A percentile compares a stretch with the other conserved stretches of the same genome.
Evolutionary conservation across 495 filamentous ascomycete genomes (phyloP).

Genomic region (Penicillium steckii): DNA sequence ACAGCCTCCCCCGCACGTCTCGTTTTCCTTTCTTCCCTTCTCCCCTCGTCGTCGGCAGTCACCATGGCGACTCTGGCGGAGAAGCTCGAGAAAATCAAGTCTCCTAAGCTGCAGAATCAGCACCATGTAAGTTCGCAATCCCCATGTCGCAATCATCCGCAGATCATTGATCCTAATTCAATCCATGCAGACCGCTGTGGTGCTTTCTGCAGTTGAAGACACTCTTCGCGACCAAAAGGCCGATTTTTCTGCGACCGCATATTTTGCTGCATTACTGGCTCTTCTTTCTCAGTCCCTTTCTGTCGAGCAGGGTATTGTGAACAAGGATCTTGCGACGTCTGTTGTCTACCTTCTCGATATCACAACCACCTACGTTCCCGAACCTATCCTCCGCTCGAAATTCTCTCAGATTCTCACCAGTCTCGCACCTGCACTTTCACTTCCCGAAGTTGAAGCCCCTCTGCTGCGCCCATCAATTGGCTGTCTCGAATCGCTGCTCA

Average conservation of each 20-base stretch:
- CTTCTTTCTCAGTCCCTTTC: conserved; percentile 75
- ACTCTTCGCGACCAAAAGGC: conserved; percentile 84
- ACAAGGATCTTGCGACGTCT: conserved; percentile 81
- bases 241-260: conserved; percentile 79
- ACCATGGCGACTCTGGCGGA: conserved; percentile 74
- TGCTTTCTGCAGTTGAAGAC: conserved; percentile 88
- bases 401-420: conserved; percentile 89
- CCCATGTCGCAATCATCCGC: conserved; percentile 2
- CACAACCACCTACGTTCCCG: conserved; percentile 77
- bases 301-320: conserved; percentile 58
- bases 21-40: conserved; percentile 21
- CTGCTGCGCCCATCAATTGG: conserved; percentile 87
- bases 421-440: conserved; percentile 77
- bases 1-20: conserved; percentile 33
- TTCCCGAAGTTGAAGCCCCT: conserved; percentile 82
- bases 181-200: conserved; percentile 70
- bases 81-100: conserved; percentile 93
- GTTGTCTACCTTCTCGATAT: conserved; percentile 96
- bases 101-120: conserved; percentile 92
- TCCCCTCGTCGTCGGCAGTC: conserved; percentile 28
- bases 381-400: conserved; percentile 83
- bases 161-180: conserved; percentile 11
- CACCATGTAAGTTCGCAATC: conserved; percentile 64
- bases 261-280: conserved; percentile 94
- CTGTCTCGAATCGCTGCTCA: conserved; percentile 80